Evolutionary conservation across 177 flowering plant genomes (phyloP).

Genomic region (Vitis hybrid): DNA sequence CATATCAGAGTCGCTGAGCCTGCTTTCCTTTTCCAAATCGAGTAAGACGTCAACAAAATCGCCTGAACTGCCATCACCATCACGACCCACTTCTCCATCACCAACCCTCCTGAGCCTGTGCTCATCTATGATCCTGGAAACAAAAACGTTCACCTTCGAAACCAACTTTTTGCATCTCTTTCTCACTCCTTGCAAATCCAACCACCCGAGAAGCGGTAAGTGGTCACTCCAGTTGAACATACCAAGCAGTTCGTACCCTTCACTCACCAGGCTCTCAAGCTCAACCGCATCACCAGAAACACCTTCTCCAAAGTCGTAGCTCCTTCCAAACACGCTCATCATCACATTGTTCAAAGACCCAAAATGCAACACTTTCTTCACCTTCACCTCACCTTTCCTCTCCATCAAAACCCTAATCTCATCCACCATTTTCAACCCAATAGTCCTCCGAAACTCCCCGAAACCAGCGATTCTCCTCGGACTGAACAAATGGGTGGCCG

Average conservation of each 20-base stretch:
- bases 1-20: slow-evolving; percentile 71
- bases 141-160: slow-evolving; percentile 58
- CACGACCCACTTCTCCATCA: slow-evolving; percentile 23
- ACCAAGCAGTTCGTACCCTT: slow-evolving; percentile 86
- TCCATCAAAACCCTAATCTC: slow-evolving; percentile 25
- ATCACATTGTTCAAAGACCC: slow-evolving; percentile 49
- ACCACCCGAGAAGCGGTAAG: slow-evolving; percentile 57
- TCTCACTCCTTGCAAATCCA: slow-evolving; percentile 79
- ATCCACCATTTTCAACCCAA: slow-evolving; percentile 38
- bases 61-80: slow-evolving; percentile 17
- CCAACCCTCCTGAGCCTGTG: slow-evolving; percentile 44
- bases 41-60: slow-evolving; percentile 80
- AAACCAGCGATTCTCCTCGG: slow-evolving; percentile 46
- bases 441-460: slow-evolving; percentile 22
- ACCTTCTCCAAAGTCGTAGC: slow-evolving; percentile 29
- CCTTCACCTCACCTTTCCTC: slow-evolving; percentile 28
- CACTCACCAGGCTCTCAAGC: slow-evolving; percentile 60
- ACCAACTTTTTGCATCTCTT: slow-evolving; percentile 52
- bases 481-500: slow-evolving; percentile 57
- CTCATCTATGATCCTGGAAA: slow-evolving; percentile 64
- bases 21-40: slow-evolving; percentile 55
- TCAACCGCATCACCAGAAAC: slow-evolving; percentile 24
- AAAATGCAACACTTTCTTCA: slow-evolving; percentile 32
- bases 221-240: slow-evolving; percentile 84
- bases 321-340: slow-evolving; percentile 48